phyloP scores from a whole-genome alignment of 148 eudicot genomes.

The Rhododendron molle region DNA sequence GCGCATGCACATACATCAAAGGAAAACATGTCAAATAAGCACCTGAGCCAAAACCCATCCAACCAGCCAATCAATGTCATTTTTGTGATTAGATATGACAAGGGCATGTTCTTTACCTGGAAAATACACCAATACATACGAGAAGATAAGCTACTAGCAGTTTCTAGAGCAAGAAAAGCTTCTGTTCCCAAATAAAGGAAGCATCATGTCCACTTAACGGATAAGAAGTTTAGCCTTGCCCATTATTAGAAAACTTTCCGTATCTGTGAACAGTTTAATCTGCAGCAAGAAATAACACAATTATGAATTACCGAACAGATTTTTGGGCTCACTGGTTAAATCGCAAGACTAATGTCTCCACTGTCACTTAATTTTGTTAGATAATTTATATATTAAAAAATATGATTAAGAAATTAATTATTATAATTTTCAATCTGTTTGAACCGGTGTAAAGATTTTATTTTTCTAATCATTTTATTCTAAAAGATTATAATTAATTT shows the following conservation, averaged over 20 bases:
- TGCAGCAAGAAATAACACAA: slow-evolving; percentile 35
- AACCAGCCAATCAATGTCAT: slow-evolving; percentile 97
- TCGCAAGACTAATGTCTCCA: background rate
- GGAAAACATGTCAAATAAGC: background rate
- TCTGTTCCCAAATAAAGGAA: background rate
- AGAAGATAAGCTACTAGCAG: background rate
- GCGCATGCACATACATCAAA: background rate
- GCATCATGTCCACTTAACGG: background rate
- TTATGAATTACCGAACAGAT: background rate
- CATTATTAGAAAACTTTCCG: slow-evolving; percentile 62
- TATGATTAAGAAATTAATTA: too few relatives aligned
- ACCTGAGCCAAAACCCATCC: slow-evolving; percentile 99
- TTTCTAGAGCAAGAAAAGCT: background rate
- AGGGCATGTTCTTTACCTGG: slow-evolving; percentile 95
- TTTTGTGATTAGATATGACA: slow-evolving; percentile 70
- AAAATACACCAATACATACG: slow-evolving; percentile 13
- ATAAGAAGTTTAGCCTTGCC: slow-evolving; percentile 41
- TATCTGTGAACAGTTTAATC: slow-evolving; percentile 72
- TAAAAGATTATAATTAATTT: too few relatives aligned
- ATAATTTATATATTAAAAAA: too few relatives aligned
- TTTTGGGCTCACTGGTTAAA: background rate
- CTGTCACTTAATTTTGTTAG: too few relatives aligned
- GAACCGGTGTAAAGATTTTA: too few relatives aligned
- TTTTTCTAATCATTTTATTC: too few relatives aligned
- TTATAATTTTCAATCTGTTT: too few relatives aligned